These are phyloP conservation scores for Citrus medica DNA, from an alignment of 345 rosid species.

Conservation along the genomic window DNA sequence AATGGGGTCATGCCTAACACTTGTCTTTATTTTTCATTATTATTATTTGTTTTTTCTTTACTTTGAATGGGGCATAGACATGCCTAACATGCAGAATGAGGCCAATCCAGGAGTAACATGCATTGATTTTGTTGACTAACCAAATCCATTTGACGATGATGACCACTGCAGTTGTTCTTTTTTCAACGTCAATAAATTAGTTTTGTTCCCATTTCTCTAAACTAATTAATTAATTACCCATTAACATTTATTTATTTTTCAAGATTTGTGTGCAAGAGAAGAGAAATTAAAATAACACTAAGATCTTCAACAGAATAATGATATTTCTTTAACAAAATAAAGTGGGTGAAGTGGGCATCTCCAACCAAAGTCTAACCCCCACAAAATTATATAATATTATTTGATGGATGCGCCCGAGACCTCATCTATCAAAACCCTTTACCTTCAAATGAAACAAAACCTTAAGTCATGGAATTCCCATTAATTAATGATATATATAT, in stretches of 20 bases:
- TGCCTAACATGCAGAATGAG: background rate
- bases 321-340: background rate
- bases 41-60: too few species aligned
- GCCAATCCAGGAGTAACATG: background rate
- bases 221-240: background rate
- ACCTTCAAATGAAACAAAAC: conserved; percentile 7
- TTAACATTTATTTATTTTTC: conserved; percentile 7
- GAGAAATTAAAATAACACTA: background rate
- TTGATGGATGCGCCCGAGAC: background rate
- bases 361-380: conserved; percentile 28
- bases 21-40: background rate
- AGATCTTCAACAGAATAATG: conserved; percentile 12
- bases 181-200: conserved; percentile 20
- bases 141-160: conserved; percentile 17
- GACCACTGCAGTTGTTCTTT: conserved; percentile 6
- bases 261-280: conserved; percentile 4
- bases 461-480: conserved; percentile 13
- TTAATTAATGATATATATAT: background rate
- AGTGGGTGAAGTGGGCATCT: conserved; percentile 32
- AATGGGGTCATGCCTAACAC: background rate
- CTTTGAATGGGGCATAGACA: background rate
- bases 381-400: background rate
- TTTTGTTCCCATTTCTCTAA: background rate
- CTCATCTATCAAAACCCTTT: background rate
- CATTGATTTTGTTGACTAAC: conserved; percentile 22